Conservation (phyloP, 83 land plant genomes). For the Larix sibirica region DNA sequence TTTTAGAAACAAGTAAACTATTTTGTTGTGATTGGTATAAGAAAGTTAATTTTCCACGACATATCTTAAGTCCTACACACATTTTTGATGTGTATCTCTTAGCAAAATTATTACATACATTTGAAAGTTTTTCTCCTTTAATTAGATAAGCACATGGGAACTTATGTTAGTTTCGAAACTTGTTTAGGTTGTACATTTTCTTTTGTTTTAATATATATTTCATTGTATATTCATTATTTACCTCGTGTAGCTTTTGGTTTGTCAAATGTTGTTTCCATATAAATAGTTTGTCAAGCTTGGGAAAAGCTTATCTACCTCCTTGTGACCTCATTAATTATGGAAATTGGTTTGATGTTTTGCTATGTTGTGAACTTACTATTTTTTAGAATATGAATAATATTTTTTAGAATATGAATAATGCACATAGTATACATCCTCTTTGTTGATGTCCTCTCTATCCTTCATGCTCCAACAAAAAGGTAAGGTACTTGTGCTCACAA, state of each 20-base stretch:
- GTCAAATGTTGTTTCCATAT: conserved; percentile 58
- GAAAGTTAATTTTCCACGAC: neutral
- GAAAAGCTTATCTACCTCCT: conserved; percentile 54
- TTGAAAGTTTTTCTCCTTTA: neutral
- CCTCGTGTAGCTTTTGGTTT: conserved; percentile 7
- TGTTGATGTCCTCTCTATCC: neutral
- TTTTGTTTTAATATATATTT: neutral
- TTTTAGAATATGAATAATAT: neutral
- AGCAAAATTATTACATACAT: neutral
- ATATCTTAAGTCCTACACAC: neutral
- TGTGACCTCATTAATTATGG: conserved; percentile 73
- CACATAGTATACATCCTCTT: neutral
- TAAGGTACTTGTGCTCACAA: no score
- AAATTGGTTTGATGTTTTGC: conserved; percentile 47
- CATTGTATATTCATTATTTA: neutral
- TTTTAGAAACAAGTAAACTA: neutral
- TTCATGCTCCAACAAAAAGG: no score
- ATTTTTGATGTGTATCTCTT: neutral
- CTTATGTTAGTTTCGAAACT: neutral
- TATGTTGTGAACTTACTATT: neutral
- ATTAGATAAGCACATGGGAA: neutral
- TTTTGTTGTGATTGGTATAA: neutral
- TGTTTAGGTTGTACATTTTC: neutral
- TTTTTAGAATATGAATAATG: neutral
- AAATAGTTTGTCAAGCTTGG: conserved; percentile 48